Percentiles rank a stretch among this genome's conserved stretches.
Conservation (phyloP, 2,329 filamentous ascomycete species). For the Pyricularia pennisetigena region DNA sequence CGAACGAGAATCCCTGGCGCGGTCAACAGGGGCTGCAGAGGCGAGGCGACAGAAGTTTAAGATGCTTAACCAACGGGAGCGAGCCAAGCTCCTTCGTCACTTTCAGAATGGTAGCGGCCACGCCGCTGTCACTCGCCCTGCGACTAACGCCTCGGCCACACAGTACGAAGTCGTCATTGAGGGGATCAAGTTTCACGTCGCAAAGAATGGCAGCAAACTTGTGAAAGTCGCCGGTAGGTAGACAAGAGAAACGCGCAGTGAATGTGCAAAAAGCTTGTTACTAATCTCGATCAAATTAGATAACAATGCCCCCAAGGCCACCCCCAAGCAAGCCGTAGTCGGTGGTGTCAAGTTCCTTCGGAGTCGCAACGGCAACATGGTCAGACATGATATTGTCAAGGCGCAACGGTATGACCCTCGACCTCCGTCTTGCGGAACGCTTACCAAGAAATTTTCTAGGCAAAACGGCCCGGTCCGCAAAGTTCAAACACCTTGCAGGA, state of each 20-base stretch:
- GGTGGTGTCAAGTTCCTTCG: conserved; percentile 75
- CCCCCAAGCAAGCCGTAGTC: conserved; percentile 63
- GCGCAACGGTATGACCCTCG: conserved; percentile 51
- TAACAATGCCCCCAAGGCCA: conserved; percentile 50
- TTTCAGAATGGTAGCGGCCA: conserved; percentile 20
- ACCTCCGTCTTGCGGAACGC: conserved; percentile 17
- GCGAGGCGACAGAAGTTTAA: conserved; percentile 49
- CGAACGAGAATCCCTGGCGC: conserved; percentile 60
- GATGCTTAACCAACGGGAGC: conserved; percentile 46
- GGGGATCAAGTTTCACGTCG: conserved; percentile 64
- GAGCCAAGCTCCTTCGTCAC: conserved; percentile 41
- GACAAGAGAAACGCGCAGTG: background rate
- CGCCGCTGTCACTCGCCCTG: background rate
- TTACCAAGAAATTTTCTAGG: conserved; percentile 29
- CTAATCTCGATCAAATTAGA: conserved; percentile 16
- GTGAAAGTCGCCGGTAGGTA: conserved; percentile 60
- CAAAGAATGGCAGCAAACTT: conserved; percentile 74
- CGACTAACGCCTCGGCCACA: background rate
- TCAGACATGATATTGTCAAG: conserved; percentile 65
- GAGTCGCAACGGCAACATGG: conserved; percentile 81
- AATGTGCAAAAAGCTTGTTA: background rate
- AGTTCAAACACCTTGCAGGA: conserved; percentile 64
- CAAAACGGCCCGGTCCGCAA: conserved; percentile 51
- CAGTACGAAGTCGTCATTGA: conserved; percentile 56
- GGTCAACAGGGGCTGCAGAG: conserved; percentile 62